Percentiles rank a stretch among this genome's conserved stretches.
These are phyloP conservation scores for Paecilomyces variotii DNA, from an alignment of 2,329 filamentous ascomycete genomes.

Conservation along the genomic window DNA sequence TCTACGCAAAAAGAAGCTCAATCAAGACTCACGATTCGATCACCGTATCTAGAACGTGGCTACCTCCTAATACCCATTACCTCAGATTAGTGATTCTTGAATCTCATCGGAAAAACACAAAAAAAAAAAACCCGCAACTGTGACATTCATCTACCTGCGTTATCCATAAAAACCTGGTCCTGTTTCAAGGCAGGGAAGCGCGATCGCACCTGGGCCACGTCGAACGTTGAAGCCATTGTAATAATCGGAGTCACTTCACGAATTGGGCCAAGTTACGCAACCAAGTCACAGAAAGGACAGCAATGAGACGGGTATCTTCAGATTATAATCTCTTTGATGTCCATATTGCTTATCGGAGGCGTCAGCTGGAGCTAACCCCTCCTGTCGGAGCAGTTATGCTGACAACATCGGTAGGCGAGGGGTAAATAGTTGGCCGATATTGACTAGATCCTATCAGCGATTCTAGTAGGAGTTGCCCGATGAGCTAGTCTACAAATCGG, in stretches of 20 bases:
- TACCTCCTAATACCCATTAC: conserved; percentile 49
- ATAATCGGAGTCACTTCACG: neutral
- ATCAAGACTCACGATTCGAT: conserved; percentile 51
- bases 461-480: neutral
- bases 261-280: neutral
- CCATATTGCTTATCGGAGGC: neutral
- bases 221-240: conserved; percentile 34
- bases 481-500: neutral
- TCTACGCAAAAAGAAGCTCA: neutral
- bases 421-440: neutral
- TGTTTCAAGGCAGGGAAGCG: conserved; percentile 61
- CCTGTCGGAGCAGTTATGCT: neutral
- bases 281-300: neutral
- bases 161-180: conserved; percentile 67
- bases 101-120: neutral
- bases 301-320: neutral
- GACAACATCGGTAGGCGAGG: neutral
- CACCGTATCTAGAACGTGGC: conserved; percentile 59
- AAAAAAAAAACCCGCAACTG: neutral
- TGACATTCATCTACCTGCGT: conserved; percentile 38
- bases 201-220: conserved; percentile 49
- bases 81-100: neutral
- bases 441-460: neutral
- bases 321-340: neutral
- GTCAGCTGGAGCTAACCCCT: neutral